Evolutionary conservation across 2,329 filamentous ascomycete species (phyloP).

Genomic region (Ceratocystis diversiconidia): DNA sequence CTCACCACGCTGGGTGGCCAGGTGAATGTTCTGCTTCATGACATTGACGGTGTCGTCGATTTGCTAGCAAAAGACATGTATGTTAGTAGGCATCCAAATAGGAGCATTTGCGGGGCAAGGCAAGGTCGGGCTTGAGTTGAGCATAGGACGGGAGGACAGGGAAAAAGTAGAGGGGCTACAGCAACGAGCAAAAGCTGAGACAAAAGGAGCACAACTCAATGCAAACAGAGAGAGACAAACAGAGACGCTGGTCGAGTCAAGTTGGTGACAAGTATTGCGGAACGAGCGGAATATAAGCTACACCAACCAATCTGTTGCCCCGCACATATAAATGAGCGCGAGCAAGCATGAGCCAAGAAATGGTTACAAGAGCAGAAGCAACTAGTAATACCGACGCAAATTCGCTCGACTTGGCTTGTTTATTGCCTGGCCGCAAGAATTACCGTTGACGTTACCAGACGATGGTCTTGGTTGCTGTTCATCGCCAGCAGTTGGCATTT

Average conservation of each 20-base stretch:
- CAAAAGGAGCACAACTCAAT: not conserved
- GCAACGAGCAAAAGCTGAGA: not conserved
- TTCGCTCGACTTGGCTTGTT: not conserved
- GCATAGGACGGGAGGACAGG: not conserved
- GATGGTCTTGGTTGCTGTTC: not conserved
- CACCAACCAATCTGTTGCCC: not conserved
- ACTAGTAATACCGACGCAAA: not conserved
- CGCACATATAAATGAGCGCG: not conserved
- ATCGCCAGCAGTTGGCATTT: not conserved
- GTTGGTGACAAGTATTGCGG: constrained; percentile 1
- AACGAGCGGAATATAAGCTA: not conserved
- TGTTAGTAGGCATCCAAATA: constrained; percentile 19
- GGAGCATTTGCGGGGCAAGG: not conserved
- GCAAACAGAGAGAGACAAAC: not conserved
- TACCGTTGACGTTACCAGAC: not conserved
- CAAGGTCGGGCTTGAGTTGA: not conserved
- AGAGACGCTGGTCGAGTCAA: not conserved
- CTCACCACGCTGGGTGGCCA: constrained; percentile 85
- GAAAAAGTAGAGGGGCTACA: not conserved
- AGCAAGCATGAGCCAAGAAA: not conserved
- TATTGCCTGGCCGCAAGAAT: not conserved
- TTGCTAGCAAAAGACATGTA: constrained; percentile 47
- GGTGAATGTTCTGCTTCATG: constrained; percentile 97
- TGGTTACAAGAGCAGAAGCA: not conserved
- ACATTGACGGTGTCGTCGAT: constrained; percentile 90